Evolutionary conservation across 1,284 basidiomycete species (phyloP).

Genomic region (Cutaneotrichosporon mucoides): DNA sequence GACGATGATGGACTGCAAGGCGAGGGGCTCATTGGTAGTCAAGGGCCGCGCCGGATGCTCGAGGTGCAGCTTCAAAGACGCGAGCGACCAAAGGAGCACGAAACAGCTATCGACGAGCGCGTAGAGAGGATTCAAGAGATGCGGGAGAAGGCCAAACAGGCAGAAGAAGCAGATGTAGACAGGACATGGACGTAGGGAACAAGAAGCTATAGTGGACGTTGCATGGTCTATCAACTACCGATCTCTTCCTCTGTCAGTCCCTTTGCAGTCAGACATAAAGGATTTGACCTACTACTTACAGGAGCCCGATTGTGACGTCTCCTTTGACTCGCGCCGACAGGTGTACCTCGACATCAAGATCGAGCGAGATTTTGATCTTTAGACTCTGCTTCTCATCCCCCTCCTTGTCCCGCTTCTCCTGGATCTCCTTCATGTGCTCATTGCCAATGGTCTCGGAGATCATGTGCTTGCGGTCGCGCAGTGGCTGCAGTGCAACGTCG

Average conservation of each 20-base stretch:
- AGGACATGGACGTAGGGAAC: neutral
- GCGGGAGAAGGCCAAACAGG: neutral
- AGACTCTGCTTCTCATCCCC: slow-evolving; percentile 14
- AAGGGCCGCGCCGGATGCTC: neutral
- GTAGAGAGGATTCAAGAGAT: neutral
- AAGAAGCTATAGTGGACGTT: neutral
- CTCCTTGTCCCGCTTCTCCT: slow-evolving; percentile 5
- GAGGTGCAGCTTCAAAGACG: neutral
- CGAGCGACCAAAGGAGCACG: neutral
- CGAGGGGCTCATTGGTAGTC: slow-evolving; percentile 4
- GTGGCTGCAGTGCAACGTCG: neutral
- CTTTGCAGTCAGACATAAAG: neutral
- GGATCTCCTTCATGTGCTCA: neutral
- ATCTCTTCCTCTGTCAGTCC: neutral
- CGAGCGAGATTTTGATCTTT: slow-evolving; percentile 18
- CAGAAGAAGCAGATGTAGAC: neutral
- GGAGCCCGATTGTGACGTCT: slow-evolving; percentile 20
- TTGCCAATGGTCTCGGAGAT: neutral
- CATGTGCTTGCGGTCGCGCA: neutral
- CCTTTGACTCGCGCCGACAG: slow-evolving; percentile 21
- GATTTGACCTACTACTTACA: slow-evolving; percentile 4
- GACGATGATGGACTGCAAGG: slow-evolving; percentile 16
- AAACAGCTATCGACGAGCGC: neutral
- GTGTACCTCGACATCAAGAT: slow-evolving; percentile 20
- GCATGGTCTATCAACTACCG: neutral